Percentiles rank a stretch among this genome's conserved stretches.
Evolutionary conservation across 2,329 filamentous ascomycete genomes (phyloP).

Genomic region (Aureobasidium uvarum): DNA sequence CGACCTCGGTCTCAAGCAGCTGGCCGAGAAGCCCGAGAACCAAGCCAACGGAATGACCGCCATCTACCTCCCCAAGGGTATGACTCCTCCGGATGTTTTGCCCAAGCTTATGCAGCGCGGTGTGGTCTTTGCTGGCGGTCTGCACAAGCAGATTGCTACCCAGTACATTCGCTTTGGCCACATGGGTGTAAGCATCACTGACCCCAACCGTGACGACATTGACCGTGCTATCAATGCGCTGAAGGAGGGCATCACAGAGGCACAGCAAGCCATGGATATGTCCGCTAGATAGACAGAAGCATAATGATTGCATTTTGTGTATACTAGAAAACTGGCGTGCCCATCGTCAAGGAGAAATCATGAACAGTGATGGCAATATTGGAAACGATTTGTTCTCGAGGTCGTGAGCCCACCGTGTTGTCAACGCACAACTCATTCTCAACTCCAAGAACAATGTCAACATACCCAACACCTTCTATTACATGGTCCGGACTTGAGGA

Average conservation of each 20-base stretch:
- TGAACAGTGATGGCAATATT: background rate
- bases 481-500: background rate
- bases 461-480: too few relatives aligned
- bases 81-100: slow-evolving; percentile 78
- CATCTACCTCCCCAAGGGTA: slow-evolving; percentile 84
- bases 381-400: too few relatives aligned
- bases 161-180: slow-evolving; percentile 96
- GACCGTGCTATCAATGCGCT: slow-evolving; percentile 79
- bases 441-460: background rate
- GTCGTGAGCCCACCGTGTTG: too few relatives aligned
- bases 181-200: slow-evolving; percentile 92
- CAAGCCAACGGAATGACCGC: slow-evolving; percentile 98
- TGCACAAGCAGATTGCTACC: slow-evolving; percentile 91
- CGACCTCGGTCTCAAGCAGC: slow-evolving; percentile 79
- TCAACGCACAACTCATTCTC: too few relatives aligned
- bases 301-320: background rate
- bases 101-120: slow-evolving; percentile 82
- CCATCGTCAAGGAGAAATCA: background rate
- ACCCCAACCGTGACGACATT: slow-evolving; percentile 75
- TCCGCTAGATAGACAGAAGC: slow-evolving; percentile 9
- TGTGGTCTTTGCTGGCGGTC: slow-evolving; percentile 88
- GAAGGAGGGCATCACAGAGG: slow-evolving; percentile 70
- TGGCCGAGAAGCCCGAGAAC: slow-evolving; percentile 80
- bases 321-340: background rate
- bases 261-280: slow-evolving; percentile 34